Base-by-base conservation (phyloP, 768 basidiomycete species). In the Kwoniella bestiolae region DNA sequence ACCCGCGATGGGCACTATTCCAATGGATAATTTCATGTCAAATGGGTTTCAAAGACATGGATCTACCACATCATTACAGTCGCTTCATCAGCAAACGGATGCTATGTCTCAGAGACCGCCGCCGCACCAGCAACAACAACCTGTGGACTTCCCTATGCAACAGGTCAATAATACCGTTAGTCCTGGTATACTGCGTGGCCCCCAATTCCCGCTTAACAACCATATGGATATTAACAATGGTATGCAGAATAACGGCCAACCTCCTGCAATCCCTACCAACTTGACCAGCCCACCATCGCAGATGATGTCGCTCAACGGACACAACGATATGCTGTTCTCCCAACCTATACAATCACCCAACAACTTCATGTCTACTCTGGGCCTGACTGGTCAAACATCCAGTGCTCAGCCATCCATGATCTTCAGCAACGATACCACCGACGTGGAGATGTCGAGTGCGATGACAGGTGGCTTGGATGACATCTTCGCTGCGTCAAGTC, bases 381-480 rank as follows among this genome's bases (percentile, higher is more conserved):
- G 65, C 18, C 21, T 56, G 28, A 62, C 53, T 47, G 61, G 55
- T 4, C 49, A 58, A 56, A 28, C 29, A 34, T 21, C 45, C 21
- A 29, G 45, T 35, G 32, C 32, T 34, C 68, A 66, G 55, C 72
- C 73, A 29, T 55, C 67, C 3, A 71, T 70, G 69, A 47, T 72
- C 28, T 69, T 57, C 49, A 65, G 53, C 45, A 49, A 70, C 35
- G 63, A 67, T 23, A 29, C 55, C 3, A 64, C 63, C 9, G 72
- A 73, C 35, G 47, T 68, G 26, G 69, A 71, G 14, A 70, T 77
- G 58, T 66, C 67, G 16, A 66, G 66, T 45, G 65, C 68, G 1
- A 59, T 74, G 56, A 65, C 60, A n/a, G 53, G 61, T 16, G 70
- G 70, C 2, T 62, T 76, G 31, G 73, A 77, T 25, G 62, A 68